Evolutionary conservation across 148 eudicot genomes (phyloP).

Genomic region (Cornus suecica): DNA sequence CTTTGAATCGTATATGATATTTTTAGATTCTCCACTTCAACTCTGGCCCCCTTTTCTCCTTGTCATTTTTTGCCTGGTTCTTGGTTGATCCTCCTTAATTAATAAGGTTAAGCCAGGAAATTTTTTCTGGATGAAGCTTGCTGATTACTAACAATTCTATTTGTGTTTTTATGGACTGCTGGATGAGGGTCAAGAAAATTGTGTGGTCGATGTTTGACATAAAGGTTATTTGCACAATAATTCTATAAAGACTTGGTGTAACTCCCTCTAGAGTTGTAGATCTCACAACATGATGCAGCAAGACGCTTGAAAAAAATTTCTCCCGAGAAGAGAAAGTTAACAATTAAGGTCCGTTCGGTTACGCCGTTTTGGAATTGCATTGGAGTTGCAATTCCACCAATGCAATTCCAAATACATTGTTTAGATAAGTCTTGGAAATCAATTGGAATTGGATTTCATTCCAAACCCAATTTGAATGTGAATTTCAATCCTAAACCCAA

Average conservation of each 20-base stretch:
- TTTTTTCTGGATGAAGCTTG: not conserved
- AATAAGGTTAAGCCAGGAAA: not conserved
- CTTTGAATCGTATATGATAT: not conserved
- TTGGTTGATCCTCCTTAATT: not conserved
- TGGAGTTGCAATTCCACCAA: too few relatives aligned
- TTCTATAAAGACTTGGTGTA: not conserved
- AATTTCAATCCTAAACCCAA: too few relatives aligned
- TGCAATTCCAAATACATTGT: too few relatives aligned
- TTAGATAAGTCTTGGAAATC: too few relatives aligned
- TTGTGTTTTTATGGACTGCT: not conserved
- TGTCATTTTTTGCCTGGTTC: not conserved
- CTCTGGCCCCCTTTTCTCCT: not conserved
- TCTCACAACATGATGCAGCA: not conserved
- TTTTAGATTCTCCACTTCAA: not conserved
- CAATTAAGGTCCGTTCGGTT: too few relatives aligned
- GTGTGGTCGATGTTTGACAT: not conserved
- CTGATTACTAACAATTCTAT: not conserved
- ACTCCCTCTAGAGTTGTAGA: not conserved
- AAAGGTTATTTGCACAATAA: not conserved
- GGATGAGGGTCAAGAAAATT: not conserved
- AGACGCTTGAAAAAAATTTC: not conserved
- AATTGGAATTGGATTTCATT: too few relatives aligned
- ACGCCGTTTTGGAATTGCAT: too few relatives aligned
- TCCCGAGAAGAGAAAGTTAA: not conserved
- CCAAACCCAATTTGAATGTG: too few relatives aligned